These are phyloP conservation scores for Harringtonia aguacate DNA, from an alignment of 2,329 filamentous ascomycete genomes.

Conservation along the genomic window DNA sequence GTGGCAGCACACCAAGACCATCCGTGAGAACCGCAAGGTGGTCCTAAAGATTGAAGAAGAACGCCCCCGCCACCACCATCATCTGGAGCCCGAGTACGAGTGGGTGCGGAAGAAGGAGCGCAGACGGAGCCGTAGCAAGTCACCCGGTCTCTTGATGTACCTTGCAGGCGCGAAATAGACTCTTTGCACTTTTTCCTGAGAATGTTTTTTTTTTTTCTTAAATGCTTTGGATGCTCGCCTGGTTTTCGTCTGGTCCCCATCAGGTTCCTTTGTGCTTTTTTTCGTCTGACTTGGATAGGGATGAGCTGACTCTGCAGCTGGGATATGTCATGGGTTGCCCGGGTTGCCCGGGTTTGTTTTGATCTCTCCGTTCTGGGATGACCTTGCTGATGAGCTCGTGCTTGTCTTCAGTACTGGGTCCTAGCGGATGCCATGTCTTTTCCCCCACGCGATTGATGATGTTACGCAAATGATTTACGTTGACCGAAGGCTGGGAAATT, in stretches of 20 bases:
- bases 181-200: background rate
- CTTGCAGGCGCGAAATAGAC: conserved; percentile 33
- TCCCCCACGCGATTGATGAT: too few relatives aligned
- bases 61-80: conserved; percentile 27
- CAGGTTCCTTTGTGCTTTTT: too few relatives aligned
- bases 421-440: too few relatives aligned
- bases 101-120: conserved; percentile 49
- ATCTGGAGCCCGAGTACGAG: conserved; percentile 34
- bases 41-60: conserved; percentile 36
- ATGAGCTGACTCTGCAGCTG: too few relatives aligned
- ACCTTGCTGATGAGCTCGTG: too few relatives aligned
- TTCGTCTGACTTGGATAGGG: too few relatives aligned
- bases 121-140: conserved; percentile 45
- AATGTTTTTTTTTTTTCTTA: conserved; percentile 1
- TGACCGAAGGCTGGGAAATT: too few relatives aligned
- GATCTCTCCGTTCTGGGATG: too few relatives aligned
- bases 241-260: too few relatives aligned
- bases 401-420: too few relatives aligned
- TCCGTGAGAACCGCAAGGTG: conserved; percentile 47
- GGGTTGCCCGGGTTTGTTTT: too few relatives aligned
- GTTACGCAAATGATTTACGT: background rate
- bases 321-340: too few relatives aligned
- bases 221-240: background rate
- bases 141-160: conserved; percentile 45
- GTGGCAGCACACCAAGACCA: conserved; percentile 57